phyloP scores from a whole-genome alignment of 257 asterid genomes.

The Plantago ovata region DNA sequence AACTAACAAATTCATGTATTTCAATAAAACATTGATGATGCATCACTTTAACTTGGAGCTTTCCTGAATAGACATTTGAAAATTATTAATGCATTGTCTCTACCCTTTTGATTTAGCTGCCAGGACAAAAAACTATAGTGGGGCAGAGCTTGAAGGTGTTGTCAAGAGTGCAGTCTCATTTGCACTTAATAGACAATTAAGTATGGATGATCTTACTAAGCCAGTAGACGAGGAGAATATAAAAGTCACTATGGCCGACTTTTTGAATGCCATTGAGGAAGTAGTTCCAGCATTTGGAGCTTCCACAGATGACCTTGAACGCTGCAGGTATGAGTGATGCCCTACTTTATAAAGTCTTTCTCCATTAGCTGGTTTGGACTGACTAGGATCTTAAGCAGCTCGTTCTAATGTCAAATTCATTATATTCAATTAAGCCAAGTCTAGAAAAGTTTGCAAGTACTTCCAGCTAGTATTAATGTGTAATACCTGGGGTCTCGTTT shows the following conservation, averaged over 20 bases:
- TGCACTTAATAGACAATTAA: constrained; percentile 90
- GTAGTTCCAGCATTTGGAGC: constrained; percentile 98
- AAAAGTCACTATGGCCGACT: constrained; percentile 90
- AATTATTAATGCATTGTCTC: not conserved
- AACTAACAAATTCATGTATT: no score
- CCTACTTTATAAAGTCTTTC: no score
- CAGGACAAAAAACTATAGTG: constrained; percentile 90
- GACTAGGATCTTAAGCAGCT: no score
- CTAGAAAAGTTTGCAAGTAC: not conserved
- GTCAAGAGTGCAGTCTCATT: constrained; percentile 97
- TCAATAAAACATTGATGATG: not conserved
- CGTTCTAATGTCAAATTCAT: no score
- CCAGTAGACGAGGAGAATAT: constrained; percentile 93
- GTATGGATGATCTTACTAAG: constrained; percentile 87
- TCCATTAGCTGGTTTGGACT: no score
- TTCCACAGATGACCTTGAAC: constrained; percentile 96
- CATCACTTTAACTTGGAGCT: not conserved
- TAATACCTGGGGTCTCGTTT: not conserved
- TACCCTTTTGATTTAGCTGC: constrained; percentile 61
- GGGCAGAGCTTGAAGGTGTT: constrained; percentile 99
- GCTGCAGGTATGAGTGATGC: constrained; percentile 71
- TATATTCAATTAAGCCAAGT: no score
- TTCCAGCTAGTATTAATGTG: constrained; percentile 2
- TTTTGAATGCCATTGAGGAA: constrained; percentile 73
- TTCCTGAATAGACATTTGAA: not conserved